These are phyloP conservation scores for Aquilaria agallochum DNA, from an alignment of 441 rosid species.

Conservation along the genomic window DNA sequence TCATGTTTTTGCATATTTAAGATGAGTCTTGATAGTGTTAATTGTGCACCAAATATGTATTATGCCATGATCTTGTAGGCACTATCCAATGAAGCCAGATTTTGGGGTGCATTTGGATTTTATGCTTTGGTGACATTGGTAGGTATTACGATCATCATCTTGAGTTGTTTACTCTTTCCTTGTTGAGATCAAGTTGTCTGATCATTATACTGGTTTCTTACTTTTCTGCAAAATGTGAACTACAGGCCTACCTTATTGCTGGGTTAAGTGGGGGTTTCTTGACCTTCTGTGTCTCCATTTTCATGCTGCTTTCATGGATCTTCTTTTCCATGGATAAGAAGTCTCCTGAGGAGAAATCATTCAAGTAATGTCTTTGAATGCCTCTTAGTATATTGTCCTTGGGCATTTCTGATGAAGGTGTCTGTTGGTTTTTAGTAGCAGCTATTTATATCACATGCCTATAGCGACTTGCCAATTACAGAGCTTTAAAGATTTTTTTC, in stretches of 20 bases:
- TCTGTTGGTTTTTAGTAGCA: background rate
- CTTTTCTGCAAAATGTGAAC: conserved; percentile 7
- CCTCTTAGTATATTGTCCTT: background rate
- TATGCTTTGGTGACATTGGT: conserved; percentile 77
- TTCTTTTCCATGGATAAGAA: conserved; percentile 44
- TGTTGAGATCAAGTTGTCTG: conserved; percentile 1
- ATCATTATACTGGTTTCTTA: conserved; percentile 1
- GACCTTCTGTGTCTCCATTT: conserved; percentile 52
- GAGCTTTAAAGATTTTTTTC: too few species aligned
- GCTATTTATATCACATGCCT: too few species aligned
- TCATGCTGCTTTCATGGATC: conserved; percentile 86
- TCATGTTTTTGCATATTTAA: too few species aligned
- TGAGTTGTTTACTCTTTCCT: conserved; percentile 6
- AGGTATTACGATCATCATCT: conserved; percentile 18
- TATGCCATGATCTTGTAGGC: conserved; percentile 48
- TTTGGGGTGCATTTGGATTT: conserved; percentile 98
- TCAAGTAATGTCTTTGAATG: conserved; percentile 41
- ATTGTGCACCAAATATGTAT: background rate
- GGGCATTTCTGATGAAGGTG: background rate
- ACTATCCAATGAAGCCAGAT: conserved; percentile 73
- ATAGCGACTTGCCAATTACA: too few species aligned
- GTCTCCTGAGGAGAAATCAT: conserved; percentile 42
- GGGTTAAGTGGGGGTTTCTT: conserved; percentile 93
- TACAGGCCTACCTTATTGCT: conserved; percentile 75
- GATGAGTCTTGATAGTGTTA: too few species aligned